Base-by-base conservation (phyloP, 495 filamentous ascomycete species). In the Penicillium crystallinum region DNA sequence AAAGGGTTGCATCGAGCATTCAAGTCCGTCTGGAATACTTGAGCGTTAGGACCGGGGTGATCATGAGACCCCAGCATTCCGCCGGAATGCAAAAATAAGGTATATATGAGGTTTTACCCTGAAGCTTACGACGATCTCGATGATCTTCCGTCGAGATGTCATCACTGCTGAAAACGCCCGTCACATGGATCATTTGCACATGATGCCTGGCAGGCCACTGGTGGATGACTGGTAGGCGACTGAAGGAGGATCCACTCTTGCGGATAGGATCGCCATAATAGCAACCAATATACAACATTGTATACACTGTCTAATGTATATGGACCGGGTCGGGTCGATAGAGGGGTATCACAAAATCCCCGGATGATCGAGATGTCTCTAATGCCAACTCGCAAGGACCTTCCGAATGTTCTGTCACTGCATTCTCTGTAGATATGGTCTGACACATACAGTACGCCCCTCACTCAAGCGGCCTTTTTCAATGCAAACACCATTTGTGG, bases 401-500 rank as follows among this genome's bases (percentile, higher is more conserved):
- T 10, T 47, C 31, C 2, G 12, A 10, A 36, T 25, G 12, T 23
- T 49, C 36, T 25, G 35, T 36, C 21, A 47, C 2, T 35, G 14
- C n/a, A 17, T 25, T 47, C 34, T 36, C 31, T 27, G 31, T 31
- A 21, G 23, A 21, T 3, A 50, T 41, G 30, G 19, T 51, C 55
- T 39, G 52, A 63, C 31, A 49, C 45, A 21, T 39, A 36, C 36
- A 15, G 53, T 46, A 23, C 30, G 23, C 31, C 22, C 23, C 37
- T 48, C 23, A 44, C 11, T 38, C 27, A 21, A 40, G 34, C 18
- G 1, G 52, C 29, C 45, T 64, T 62, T 12, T 47, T 62, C 40
- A 72, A 38, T 12, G 58, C 64, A 66, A 77, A 77, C 18, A 71
- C 68, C 67, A 75, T 70, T 51, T 65, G 64, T 12, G 74, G 70